Base-by-base conservation (phyloP, 2,329 filamentous ascomycete species). In the Beauveria varroae region DNA sequence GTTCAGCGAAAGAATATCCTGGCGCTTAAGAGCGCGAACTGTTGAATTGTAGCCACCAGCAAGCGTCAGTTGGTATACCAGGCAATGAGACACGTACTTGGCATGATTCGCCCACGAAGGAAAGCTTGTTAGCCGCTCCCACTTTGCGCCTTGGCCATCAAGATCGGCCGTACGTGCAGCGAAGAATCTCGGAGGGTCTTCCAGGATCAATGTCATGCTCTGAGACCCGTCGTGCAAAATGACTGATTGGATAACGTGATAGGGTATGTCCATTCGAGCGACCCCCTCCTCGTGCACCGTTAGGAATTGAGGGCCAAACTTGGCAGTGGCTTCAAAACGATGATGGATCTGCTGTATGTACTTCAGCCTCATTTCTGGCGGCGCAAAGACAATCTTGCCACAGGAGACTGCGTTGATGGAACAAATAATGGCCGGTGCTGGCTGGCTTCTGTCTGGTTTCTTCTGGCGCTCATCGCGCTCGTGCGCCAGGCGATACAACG, bases 181-280 rank as follows among this genome's bases (percentile, higher is more conserved):
- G 56, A 82, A 84, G 57, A 83, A 79, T 1, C 74, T 74, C 0
- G 83, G 83, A 1, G 82, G 75, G 28, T 80, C 77, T 24, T 68
- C 73, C 8, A 87, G 76, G 0, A 83, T 80, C 2, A 87, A 65
- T 0, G 78, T 80, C 12, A 85, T 66, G 0, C 74, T 72, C 63
- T 72, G 59, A 63, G 73, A 51, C 20, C 67, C 41, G 43, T 69
- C 69, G 70, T 65, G 75, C 65, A 71, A 67, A 2, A 83, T 70
- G 8, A 80, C 66, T 52, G 81, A 77, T 26, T 79, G 64, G 30
- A 84, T 78, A 2, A 74, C 79, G 28, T 76, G 47, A 14, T 43
- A 26, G 12, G 54, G 54, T 44, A 57, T 34, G 54, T 57, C 54
- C 54, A 57, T 57, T 18, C 54, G 54, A 57, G 0, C 64, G 62